Percentiles rank a stretch among this genome's conserved stretches.
phyloP scores from a whole-genome alignment of 2,329 filamentous ascomycete species.

The Fusarium nurragi region DNA sequence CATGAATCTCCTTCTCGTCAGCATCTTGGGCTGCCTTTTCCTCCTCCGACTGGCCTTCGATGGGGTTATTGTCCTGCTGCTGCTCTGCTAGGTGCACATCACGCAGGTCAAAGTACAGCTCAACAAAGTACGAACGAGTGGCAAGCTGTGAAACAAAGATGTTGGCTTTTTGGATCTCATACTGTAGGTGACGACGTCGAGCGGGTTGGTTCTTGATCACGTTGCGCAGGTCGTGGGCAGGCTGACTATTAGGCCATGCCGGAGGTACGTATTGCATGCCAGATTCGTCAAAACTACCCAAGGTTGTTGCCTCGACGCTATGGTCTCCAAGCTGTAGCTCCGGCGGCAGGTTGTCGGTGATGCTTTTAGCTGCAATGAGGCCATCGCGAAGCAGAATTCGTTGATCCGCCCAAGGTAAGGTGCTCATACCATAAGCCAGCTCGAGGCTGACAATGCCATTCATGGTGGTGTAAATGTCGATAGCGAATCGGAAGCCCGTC shows the following conservation, averaged over 20 bases:
- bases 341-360: slow-evolving; percentile 72
- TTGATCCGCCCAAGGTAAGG: slow-evolving; percentile 82
- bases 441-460: slow-evolving; percentile 82
- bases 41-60: slow-evolving; percentile 50
- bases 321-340: slow-evolving; percentile 69
- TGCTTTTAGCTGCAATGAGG: slow-evolving; percentile 73
- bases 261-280: slow-evolving; percentile 64
- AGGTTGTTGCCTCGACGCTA: slow-evolving; percentile 49
- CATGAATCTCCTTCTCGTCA: slow-evolving; percentile 62
- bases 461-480: slow-evolving; percentile 83
- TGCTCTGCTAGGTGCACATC: slow-evolving; percentile 68
- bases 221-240: slow-evolving; percentile 61
- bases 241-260: slow-evolving; percentile 57
- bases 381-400: slow-evolving; percentile 76
- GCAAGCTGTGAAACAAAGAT: slow-evolving; percentile 84
- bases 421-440: slow-evolving; percentile 81
- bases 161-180: slow-evolving; percentile 92
- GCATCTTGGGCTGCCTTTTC: slow-evolving; percentile 52
- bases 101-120: slow-evolving; percentile 82
- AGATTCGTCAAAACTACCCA: slow-evolving; percentile 55
- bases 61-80: slow-evolving; percentile 49
- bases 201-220: slow-evolving; percentile 60
- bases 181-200: slow-evolving; percentile 71
- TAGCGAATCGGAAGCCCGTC: slow-evolving; percentile 82
- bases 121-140: slow-evolving; percentile 84